phyloP scores from a whole-genome alignment of 225 moss, liverwort and hornwort species.

The Polytrichum formosum region DNA sequence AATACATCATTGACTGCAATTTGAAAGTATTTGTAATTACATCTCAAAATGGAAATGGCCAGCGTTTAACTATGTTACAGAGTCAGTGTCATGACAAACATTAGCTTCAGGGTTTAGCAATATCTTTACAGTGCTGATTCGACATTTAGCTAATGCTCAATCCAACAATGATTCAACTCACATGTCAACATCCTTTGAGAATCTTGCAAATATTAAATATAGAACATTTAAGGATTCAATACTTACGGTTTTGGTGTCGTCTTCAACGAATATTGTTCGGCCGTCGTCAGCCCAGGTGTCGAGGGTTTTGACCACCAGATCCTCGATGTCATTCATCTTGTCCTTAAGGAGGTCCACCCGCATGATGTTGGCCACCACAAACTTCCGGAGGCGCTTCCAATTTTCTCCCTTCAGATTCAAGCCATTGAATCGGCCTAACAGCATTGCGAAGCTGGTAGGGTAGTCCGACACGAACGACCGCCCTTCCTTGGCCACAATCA shows the following conservation, averaged over 20 bases:
- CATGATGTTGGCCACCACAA: slow-evolving; percentile 35
- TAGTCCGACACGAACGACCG: slow-evolving; percentile 45
- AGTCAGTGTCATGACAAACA: too few species aligned
- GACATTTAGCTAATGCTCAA: too few species aligned
- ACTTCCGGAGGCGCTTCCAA: slow-evolving; percentile 49
- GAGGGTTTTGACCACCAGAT: slow-evolving; percentile 29
- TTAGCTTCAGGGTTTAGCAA: too few species aligned
- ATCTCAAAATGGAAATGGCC: too few species aligned
- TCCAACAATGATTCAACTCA: too few species aligned
- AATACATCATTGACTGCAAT: too few species aligned
- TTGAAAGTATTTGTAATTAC: too few species aligned
- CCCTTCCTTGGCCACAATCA: slow-evolving; percentile 53
- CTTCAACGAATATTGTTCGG: slow-evolving; percentile 32
- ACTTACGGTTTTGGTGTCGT: slow-evolving; percentile 48
- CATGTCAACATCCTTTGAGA: too few species aligned
- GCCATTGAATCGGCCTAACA: slow-evolving; percentile 51
- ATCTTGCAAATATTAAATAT: too few species aligned
- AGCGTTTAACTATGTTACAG: too few species aligned
- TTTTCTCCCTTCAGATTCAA: slow-evolving; percentile 47
- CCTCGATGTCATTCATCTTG: slow-evolving; percentile 35
- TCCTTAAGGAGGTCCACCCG: slow-evolving; percentile 41
- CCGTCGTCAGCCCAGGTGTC: slow-evolving; percentile 36
- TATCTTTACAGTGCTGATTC: too few species aligned
- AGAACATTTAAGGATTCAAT: too few species aligned
- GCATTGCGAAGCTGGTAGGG: slow-evolving; percentile 44